phyloP scores from a whole-genome alignment of 371 early-diverging fungal species.

The Mucor circinelloides region DNA sequence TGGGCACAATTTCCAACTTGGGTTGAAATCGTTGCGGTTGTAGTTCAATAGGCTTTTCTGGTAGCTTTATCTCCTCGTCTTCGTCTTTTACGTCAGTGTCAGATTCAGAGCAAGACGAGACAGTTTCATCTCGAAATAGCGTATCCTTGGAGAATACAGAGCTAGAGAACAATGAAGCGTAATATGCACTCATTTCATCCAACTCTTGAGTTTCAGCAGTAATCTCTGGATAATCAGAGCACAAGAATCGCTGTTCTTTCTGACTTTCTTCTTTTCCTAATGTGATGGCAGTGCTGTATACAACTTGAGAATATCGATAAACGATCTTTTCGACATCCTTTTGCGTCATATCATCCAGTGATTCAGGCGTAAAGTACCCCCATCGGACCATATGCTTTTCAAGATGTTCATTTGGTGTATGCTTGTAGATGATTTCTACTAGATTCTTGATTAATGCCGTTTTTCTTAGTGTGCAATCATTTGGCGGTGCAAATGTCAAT shows the following conservation, averaged over 20 bases:
- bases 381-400: constrained; percentile 54
- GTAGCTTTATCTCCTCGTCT: neutral
- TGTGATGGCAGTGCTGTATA: neutral
- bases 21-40: neutral
- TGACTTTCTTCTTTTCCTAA: neutral
- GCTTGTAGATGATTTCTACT: constrained; percentile 42
- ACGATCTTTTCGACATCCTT: neutral
- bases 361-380: constrained; percentile 55
- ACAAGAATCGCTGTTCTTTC: neutral
- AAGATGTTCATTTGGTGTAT: constrained; percentile 48
- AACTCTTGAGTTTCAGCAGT: neutral
- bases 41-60: too few relatives aligned
- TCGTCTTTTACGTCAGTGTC: neutral
- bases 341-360: neutral
- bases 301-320: neutral
- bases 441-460: constrained; percentile 53
- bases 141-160: neutral
- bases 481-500: constrained; percentile 54
- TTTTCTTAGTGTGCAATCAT: constrained; percentile 47
- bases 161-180: neutral
- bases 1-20: neutral
- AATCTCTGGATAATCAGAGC: neutral
- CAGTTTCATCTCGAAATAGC: neutral
- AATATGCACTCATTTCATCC: neutral
- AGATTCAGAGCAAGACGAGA: neutral